Evolutionary conservation across 2,329 filamentous ascomycete species (phyloP), one percentile per base, ranked within the genome.

Genomic region (Penicillium sp.): DNA sequence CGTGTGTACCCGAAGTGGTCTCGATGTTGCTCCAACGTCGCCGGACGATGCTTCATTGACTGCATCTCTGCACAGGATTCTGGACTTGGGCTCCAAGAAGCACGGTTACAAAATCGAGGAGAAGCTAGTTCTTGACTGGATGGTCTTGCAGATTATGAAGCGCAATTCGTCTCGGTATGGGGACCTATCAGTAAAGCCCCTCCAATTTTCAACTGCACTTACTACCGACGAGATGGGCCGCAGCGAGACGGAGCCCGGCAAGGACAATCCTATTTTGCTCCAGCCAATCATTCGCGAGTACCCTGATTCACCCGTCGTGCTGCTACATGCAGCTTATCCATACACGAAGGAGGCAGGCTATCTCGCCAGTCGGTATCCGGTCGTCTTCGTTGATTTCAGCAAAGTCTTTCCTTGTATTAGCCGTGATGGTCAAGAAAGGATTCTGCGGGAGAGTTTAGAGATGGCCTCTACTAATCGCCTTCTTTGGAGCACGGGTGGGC

Each of bases 351-450:
- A 93, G 67, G 80, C 85, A 0, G 87, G 85, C 0, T 94, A 91
- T 62, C 75, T 94, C 18, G 86, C 88, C 0, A 81, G 80, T 0
- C 82, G 86, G 24, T 93, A 90, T 62, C 74, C 79, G 25, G 91
- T 94, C 60, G 86, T 87, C 1, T 93, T 89, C 62, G 80, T 88
- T 9, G 89, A 94, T 61, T 81, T 94, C 46, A 88, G 89, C 1
- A 85, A 90, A 61, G 84, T 93, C 0, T 94, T 93, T 51, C 88
- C 88, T 0, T 84, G 83, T 67, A 67, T 93, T 34, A 90, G 84
- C 53, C 79, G 84, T 42, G 82, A 88, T 49, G 89, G 87, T 0
- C 87, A 94, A 64, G 82, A 86, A 56, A 73, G 74, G 0, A 78
- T 89, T 1, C 55, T 94, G 9, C 80, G 83, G 39, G 80, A 93